Evolutionary conservation across 768 basidiomycete species (phyloP).

Genomic region (Lentinus tigrinus): DNA sequence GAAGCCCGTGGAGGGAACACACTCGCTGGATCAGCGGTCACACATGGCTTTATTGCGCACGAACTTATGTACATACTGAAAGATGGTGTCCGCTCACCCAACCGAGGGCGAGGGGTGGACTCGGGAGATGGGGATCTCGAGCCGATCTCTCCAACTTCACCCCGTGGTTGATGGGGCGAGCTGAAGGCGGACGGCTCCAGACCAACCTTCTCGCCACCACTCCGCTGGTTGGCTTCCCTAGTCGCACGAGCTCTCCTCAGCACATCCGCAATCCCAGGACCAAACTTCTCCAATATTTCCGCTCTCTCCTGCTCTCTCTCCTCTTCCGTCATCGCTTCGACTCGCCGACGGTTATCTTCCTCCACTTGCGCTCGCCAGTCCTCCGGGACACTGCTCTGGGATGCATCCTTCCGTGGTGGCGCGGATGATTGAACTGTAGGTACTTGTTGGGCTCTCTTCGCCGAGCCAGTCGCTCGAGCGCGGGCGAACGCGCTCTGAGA

Average conservation of each 20-base stretch:
- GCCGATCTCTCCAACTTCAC: constrained; percentile 1
- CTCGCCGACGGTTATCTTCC: constrained; percentile 60
- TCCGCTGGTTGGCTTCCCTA: constrained; percentile 34
- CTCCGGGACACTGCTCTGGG: constrained; percentile 4
- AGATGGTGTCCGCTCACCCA: constrained; percentile 13
- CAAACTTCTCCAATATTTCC: constrained; percentile 73
- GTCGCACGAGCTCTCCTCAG: constrained; percentile 54
- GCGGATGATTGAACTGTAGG: constrained; percentile 22
- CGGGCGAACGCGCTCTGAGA: constrained; percentile 40
- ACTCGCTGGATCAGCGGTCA: constrained; percentile 33
- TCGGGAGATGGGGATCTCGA: constrained; percentile 5
- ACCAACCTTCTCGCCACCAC: background rate
- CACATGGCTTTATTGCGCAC: constrained; percentile 1
- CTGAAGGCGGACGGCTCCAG: background rate
- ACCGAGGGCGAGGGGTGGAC: constrained; percentile 11
- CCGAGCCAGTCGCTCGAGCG: constrained; percentile 24
- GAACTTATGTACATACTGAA: constrained; percentile 13
- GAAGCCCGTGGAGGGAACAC: constrained; percentile 14
- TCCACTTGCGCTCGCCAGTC: constrained; percentile 58
- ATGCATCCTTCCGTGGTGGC: background rate
- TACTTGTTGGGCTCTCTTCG: constrained; percentile 18
- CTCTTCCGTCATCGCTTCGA: constrained; percentile 68
- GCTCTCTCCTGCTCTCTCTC: constrained; percentile 65
- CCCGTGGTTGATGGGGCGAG: background rate
- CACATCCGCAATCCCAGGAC: constrained; percentile 60